Evolutionary conservation across 225 moss, liverwort and hornwort genomes (phyloP), one percentile per base, ranked within the genome.

Genomic region (Lunularia cruciata): DNA sequence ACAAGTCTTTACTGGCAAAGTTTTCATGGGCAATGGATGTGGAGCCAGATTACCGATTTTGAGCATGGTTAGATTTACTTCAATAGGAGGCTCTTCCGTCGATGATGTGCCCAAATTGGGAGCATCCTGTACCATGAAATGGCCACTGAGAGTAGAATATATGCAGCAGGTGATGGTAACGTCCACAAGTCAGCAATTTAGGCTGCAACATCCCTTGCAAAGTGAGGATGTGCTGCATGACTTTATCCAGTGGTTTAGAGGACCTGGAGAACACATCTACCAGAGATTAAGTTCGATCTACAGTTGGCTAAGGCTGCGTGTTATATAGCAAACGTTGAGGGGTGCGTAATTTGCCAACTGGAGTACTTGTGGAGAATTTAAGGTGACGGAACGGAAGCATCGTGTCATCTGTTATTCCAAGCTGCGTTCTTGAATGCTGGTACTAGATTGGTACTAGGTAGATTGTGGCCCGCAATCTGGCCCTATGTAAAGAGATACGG

Each of bases 1-100:
- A 98, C 84, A 92, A 89, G 70, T 98, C 96, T 26, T 81, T 98
- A 53, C 78, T 98, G 60, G 90, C 90, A 8, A 98, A 98, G 67
- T 98, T 98, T 84, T 83, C 89, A 42, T 98, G 96, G 96, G 92
- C 96, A 18, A 98, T 98, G 96, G 90, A 98, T 70, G 96, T 98
- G 62, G 96, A 98, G 36, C 96, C 96, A 38, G 73, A 80, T 47
- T 98, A 90, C 76, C 83, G 87, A 62, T 98, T 98, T 87, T 98
- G 82, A 91, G 79, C 63, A 63, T 49, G 78, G 56, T 53, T 31
- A 22, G 27, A 46, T 38, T 27, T 32, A 32, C 36, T 35, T 14
- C 0, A 47, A 28, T 54, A 62, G 36, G 66, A 40, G 43, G n/a
- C 63, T 45, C 23, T 39, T 34, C 61, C 36, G 63, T 75, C 49